Evolutionary conservation across 306 rosid species (phyloP).

Genomic region (cucumber (Cucumis sativus)): Cucumber_9930_V3 NC_026657.2:35053501-35054000

Average conservation of each 20-base stretch:
- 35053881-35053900: too few species aligned
- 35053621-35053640: slow-evolving; percentile 6
- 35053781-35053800: background rate
- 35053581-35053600: background rate
- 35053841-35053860: too few species aligned
- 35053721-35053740: background rate
- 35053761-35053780: background rate
- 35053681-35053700: background rate
- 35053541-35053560: slow-evolving; percentile 2
- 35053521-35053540: background rate
- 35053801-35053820: background rate
- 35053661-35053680: background rate
- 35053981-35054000: background rate
- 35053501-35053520: background rate
- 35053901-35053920: too few species aligned
- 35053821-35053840: background rate
- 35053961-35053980: background rate
- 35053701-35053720: background rate
- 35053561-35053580: background rate
- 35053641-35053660: background rate
- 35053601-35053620: slow-evolving; percentile 1
- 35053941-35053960: background rate
- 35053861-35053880: too few species aligned
- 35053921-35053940: background rate
- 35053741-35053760: background rate